Conservation (phyloP, 352 stramenopile genomes). For the Globisporangium parvum region DNA sequence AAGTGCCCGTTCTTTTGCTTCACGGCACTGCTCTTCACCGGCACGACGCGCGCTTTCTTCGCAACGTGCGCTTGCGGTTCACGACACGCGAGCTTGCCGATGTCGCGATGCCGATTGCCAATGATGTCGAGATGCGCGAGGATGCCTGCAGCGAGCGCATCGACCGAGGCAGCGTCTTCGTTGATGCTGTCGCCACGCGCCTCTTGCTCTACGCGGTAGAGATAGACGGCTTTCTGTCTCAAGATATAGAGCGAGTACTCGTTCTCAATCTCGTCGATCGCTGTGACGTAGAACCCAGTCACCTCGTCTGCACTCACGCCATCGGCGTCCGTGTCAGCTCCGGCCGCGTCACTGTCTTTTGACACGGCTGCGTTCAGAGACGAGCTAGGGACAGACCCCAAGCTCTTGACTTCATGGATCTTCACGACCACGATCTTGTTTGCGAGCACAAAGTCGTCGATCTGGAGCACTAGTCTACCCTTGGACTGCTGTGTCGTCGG, state of each 20-base stretch:
- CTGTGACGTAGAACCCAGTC: constrained; percentile 38
- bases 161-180: constrained; percentile 1
- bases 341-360: neutral
- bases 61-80: constrained; percentile 33
- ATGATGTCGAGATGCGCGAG: constrained; percentile 54
- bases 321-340: neutral
- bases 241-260: constrained; percentile 57
- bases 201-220: constrained; percentile 25
- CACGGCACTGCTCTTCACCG: constrained; percentile 12
- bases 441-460: constrained; percentile 26
- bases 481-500: constrained; percentile 10
- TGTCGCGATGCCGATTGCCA: constrained; percentile 58
- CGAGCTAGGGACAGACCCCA: neutral
- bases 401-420: constrained; percentile 28
- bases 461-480: constrained; percentile 26
- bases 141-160: constrained; percentile 41
- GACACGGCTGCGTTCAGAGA: constrained; percentile 3
- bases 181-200: neutral
- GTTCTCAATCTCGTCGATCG: constrained; percentile 63
- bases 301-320: neutral
- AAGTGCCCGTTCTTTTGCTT: constrained; percentile 41
- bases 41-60: constrained; percentile 36
- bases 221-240: constrained; percentile 34
- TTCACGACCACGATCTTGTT: constrained; percentile 26
- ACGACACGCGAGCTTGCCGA: constrained; percentile 49